Evolutionary conservation across 2,329 filamentous ascomycete genomes (phyloP).

Genomic region (Neopestalotiopsis rosae): DNA sequence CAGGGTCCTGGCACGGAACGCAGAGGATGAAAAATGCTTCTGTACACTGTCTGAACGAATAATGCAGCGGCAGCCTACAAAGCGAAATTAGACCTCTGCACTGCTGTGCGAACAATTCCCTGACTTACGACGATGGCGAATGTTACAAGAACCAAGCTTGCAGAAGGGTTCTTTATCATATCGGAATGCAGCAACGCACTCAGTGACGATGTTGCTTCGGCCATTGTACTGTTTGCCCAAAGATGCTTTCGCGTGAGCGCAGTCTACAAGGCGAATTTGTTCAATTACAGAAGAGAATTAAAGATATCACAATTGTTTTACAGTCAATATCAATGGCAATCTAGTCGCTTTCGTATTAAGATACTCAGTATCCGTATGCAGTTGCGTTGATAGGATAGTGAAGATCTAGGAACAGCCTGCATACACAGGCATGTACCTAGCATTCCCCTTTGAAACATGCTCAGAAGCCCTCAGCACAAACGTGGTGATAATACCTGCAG

Average conservation of each 20-base stretch:
- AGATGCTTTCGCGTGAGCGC: too few relatives aligned
- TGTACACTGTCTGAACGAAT: conserved; percentile 18
- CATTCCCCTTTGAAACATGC: conserved; percentile 6
- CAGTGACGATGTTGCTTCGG: too few relatives aligned
- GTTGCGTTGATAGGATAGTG: too few relatives aligned
- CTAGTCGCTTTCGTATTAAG: too few relatives aligned
- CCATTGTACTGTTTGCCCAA: too few relatives aligned
- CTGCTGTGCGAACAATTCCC: not conserved
- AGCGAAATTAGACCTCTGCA: not conserved
- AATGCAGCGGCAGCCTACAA: conserved; percentile 1
- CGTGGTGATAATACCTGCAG: not conserved
- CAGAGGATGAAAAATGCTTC: conserved; percentile 30
- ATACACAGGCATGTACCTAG: not conserved
- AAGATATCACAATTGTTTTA: too few relatives aligned
- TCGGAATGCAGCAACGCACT: too few relatives aligned
- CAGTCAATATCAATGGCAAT: too few relatives aligned
- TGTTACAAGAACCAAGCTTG: not conserved
- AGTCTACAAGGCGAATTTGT: too few relatives aligned
- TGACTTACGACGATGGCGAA: not conserved
- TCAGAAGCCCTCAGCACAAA: conserved; percentile 11
- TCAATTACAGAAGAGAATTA: too few relatives aligned
- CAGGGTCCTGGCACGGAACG: conserved; percentile 31
- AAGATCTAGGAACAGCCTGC: too few relatives aligned
- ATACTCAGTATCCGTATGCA: too few relatives aligned
- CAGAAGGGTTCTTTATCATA: not conserved